Conservation (phyloP, 106 monocot genomes). For the Vanilla planifolia region DNA sequence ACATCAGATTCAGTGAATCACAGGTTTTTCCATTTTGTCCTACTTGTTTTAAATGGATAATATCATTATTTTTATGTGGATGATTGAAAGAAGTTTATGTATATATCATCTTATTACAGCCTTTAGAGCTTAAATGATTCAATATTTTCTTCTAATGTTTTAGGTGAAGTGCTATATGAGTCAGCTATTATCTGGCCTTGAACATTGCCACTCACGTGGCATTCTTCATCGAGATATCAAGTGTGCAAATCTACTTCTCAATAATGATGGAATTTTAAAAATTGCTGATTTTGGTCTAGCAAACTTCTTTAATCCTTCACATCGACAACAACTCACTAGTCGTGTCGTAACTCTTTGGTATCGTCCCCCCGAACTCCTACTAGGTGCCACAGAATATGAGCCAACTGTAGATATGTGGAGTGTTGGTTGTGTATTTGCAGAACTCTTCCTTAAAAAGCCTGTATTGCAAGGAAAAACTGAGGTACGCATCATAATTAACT, state of each 20-base stretch:
- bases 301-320: conserved; percentile 35
- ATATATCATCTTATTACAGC: no score
- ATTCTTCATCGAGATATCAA: conserved; percentile 91
- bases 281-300: conserved; percentile 90
- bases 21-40: conserved; percentile 39
- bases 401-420: conserved; percentile 91
- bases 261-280: conserved; percentile 73
- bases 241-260: conserved; percentile 79
- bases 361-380: conserved; percentile 86
- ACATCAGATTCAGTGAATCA: conserved; percentile 59
- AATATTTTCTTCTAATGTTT: conserved; percentile 3
- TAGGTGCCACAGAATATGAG: conserved; percentile 78
- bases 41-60: neutral
- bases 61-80: neutral
- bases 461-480: conserved; percentile 81
- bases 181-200: conserved; percentile 74
- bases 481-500: conserved; percentile 27
- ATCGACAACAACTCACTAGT: conserved; percentile 52
- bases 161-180: conserved; percentile 92
- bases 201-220: conserved; percentile 71
- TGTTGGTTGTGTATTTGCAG: conserved; percentile 86
- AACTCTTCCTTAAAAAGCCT: conserved; percentile 59
- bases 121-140: no score
- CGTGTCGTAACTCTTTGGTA: conserved; percentile 94
- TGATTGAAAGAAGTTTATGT: no score